Evolutionary conservation across 1,139 yeast genomes (phyloP), one percentile per base, ranked within the genome.

Genomic region (Candida labiduridarum): DNA sequence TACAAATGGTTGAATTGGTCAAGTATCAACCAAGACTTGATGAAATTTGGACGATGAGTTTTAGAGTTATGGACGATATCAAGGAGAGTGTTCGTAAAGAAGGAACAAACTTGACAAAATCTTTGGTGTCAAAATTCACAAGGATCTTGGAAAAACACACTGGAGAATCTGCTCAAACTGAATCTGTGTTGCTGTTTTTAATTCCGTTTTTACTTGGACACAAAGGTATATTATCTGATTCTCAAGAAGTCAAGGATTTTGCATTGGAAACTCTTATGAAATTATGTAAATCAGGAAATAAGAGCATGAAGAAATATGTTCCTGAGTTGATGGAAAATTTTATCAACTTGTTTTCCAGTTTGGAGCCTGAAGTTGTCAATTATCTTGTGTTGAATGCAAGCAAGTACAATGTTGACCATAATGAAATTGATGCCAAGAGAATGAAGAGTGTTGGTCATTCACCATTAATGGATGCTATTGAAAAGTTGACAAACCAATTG

Each of bases 41-140:
- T 52, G 83, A 82, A 5, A 83, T 94, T 33, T 92, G 97, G 98
- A 76, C 79, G 5, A 85, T 89, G 89, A 84, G 95, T 49, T 92
- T 94, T 71, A 79, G 99, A 61, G 82, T 83, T 0, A 83, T 92
- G 80, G 99, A 94, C 68, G 99, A 94, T 69, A 90, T 94, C 52
- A 94, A 94, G 64, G 97, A 90, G 46, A 89, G 96, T 69, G 98
- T 94, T 4, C 78, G 98, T 46, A 82, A 82, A 51, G 96, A 90
- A 49, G 98, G 96, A 10, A 69, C 78, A 47, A 80, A 78, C 44
- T 72, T 94, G 33, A 84, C 96, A 0, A 81, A 85, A 56, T 76
- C 81, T 6, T 72, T 94, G 39, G 84, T 96, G 0, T 79, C 84
- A 12, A 75, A 82, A 3, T 72, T 92, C 57, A 82, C 85, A 1